Evolutionary conservation across 176 grass and related monocot species (phyloP).

Genomic region (Cenchrus americanus): DNA sequence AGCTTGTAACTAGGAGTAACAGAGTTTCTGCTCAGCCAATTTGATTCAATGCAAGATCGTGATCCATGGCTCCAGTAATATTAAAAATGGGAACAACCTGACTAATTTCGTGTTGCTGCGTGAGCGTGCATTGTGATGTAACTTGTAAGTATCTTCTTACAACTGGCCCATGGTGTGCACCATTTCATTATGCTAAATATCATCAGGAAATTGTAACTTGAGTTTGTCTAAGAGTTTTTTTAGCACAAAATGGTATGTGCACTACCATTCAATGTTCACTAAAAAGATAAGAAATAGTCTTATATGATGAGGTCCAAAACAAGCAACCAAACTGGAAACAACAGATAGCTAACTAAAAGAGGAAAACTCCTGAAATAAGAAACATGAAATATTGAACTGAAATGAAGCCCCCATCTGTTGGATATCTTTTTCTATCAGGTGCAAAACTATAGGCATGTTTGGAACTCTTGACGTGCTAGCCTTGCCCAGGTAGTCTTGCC

Average conservation of each 20-base stretch:
- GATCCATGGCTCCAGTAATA: background rate
- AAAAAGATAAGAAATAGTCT: background rate
- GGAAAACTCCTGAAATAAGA: background rate
- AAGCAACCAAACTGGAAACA: background rate
- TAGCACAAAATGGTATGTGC: background rate
- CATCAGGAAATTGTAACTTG: background rate
- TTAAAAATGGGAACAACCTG: background rate
- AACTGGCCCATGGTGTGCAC: background rate
- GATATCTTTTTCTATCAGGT: background rate
- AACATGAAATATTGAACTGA: conserved; percentile 7
- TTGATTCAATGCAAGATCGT: background rate
- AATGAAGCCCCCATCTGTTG: background rate
- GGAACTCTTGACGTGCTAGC: too few relatives aligned
- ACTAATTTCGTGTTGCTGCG: background rate
- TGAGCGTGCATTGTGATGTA: background rate
- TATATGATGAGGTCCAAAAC: background rate
- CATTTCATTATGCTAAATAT: background rate
- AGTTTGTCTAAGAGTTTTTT: background rate
- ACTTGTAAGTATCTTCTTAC: background rate
- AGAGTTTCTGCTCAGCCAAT: background rate
- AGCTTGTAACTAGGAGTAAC: background rate
- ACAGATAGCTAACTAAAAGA: background rate
- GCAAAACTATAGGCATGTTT: background rate
- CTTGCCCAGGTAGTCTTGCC: too few relatives aligned
- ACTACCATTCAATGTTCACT: background rate